A percentile compares a stretch with the other conserved stretches of the same genome.
These are phyloP conservation scores for Aaosphaeria pasadenensis DNA, from an alignment of 2,329 filamentous ascomycete genomes.

Conservation along the genomic window DNA sequence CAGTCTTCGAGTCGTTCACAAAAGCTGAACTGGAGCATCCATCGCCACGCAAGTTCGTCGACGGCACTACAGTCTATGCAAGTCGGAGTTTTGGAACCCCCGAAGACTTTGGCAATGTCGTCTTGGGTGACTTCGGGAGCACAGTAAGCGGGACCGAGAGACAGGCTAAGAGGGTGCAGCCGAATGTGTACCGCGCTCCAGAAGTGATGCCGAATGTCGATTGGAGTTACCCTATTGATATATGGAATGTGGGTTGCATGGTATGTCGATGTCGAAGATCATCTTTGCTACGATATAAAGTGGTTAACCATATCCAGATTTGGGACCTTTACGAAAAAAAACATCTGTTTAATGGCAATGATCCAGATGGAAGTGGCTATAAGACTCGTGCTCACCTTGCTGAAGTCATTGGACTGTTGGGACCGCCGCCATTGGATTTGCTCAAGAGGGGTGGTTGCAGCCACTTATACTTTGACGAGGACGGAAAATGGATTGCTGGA, in stretches of 20 bases:
- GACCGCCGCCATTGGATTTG: slow-evolving; percentile 21
- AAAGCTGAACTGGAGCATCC: slow-evolving; percentile 22
- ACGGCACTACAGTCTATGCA: slow-evolving; percentile 24
- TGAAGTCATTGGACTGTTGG: slow-evolving; percentile 20
- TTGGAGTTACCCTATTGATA: slow-evolving; percentile 34
- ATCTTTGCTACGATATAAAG: background rate
- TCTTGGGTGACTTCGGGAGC: slow-evolving; percentile 33
- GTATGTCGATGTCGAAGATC: slow-evolving; percentile 9
- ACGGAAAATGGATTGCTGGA: slow-evolving; percentile 8
- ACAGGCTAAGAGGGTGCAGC: slow-evolving; percentile 31
- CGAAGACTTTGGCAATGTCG: slow-evolving; percentile 9
- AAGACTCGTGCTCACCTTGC: slow-evolving; percentile 20
- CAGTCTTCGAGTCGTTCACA: slow-evolving; percentile 25
- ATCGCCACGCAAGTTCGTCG: slow-evolving; percentile 22
- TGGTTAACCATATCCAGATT: slow-evolving; percentile 11
- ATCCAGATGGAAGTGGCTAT: slow-evolving; percentile 11
- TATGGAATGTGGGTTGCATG: slow-evolving; percentile 36
- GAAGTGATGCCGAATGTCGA: slow-evolving; percentile 35
- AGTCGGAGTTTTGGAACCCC: slow-evolving; percentile 3
- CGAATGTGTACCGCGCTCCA: slow-evolving; percentile 32
- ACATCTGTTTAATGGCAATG: slow-evolving; percentile 21
- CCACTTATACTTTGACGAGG: slow-evolving; percentile 20
- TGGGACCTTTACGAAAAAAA: slow-evolving; percentile 34
- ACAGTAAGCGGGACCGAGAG: slow-evolving; percentile 19
- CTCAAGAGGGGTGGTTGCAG: slow-evolving; percentile 17